Percentiles rank a stretch among this genome's conserved stretches.
Conservation (phyloP, 495 filamentous ascomycete species). For the Aspergillus carlsbadensis region DNA sequence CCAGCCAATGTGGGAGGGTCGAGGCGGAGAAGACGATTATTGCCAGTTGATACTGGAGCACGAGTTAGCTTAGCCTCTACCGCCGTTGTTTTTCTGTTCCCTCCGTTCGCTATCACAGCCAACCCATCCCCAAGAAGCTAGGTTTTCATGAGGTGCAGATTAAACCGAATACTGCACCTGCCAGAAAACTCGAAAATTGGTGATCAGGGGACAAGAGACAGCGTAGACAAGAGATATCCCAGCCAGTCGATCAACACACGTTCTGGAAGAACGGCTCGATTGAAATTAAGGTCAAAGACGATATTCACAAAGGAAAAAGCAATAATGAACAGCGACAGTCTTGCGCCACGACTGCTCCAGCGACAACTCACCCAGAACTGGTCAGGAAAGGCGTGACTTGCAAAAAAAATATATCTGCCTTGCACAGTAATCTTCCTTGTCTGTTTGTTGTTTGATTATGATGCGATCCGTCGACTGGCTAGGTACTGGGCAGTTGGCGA, state of each 20-base stretch:
- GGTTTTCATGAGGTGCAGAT: conserved; percentile 10
- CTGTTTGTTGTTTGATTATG: not conserved
- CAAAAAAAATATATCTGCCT: not conserved
- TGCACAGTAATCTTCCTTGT: not conserved
- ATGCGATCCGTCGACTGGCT: not conserved
- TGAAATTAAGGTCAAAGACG: not conserved
- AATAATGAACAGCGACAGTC: not conserved
- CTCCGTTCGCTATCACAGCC: conserved; percentile 9
- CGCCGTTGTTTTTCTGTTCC: conserved; percentile 2
- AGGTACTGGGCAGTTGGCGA: not conserved
- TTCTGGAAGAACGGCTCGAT: conserved; percentile 4
- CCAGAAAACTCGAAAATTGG: conserved; percentile 9
- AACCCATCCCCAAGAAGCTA: conserved; percentile 1
- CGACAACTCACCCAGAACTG: conserved; percentile 10
- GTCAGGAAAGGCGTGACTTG: not conserved
- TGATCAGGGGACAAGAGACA: conserved; percentile 4
- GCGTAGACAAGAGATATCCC: not conserved
- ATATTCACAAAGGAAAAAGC: conserved; percentile 2
- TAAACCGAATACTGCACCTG: conserved; percentile 6
- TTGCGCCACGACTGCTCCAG: not conserved
- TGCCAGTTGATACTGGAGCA: conserved; percentile 15
- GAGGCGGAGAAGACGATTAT: conserved; percentile 18
- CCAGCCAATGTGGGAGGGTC: conserved; percentile 24
- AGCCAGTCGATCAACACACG: conserved; percentile 7
- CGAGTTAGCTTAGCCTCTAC: conserved; percentile 10